phyloP scores from a whole-genome alignment of 140 eudicot species.

The Stevia rebaudiana region DNA sequence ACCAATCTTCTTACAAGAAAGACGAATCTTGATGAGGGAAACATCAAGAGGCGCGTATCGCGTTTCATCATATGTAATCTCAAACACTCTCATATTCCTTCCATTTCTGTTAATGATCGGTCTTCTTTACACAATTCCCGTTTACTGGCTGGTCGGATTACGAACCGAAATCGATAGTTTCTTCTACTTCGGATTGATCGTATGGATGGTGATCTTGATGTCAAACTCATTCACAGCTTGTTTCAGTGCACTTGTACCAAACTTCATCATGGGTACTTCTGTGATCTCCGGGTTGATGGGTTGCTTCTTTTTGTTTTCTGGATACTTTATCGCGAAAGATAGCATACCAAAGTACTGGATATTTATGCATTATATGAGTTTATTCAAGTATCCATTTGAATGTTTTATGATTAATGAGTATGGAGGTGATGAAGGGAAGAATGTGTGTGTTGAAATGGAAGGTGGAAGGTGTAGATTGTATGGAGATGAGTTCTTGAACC shows the following conservation, averaged over 20 bases:
- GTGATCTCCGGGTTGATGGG: conserved; percentile 90
- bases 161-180: conserved; percentile 40
- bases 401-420: conserved; percentile 83
- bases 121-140: conserved; percentile 61
- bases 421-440: conserved; percentile 60
- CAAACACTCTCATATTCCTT: conserved; percentile 73
- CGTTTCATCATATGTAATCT: conserved; percentile 73
- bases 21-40: conserved; percentile 76
- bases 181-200: conserved; percentile 69
- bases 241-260: conserved; percentile 86
- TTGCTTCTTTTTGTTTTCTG: conserved; percentile 84
- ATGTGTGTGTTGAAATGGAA: conserved; percentile 49
- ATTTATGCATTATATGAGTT: conserved; percentile 84
- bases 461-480: conserved; percentile 50
- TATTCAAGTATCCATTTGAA: conserved; percentile 94
- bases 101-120: conserved; percentile 72
- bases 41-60: conserved; percentile 87
- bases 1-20: conserved; percentile 84
- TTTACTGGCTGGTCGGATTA: conserved; percentile 79
- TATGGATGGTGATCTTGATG: conserved; percentile 84
- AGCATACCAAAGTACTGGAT: conserved; percentile 79
- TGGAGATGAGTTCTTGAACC: conserved; percentile 62
- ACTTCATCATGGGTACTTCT: conserved; percentile 89
- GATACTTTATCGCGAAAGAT: conserved; percentile 76
- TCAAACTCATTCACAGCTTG: conserved; percentile 88